Percentiles rank a stretch among this genome's conserved stretches.
These are phyloP conservation scores for Botryotinia globosa DNA, from an alignment of 2,329 filamentous ascomycete genomes.

Conservation along the genomic window DNA sequence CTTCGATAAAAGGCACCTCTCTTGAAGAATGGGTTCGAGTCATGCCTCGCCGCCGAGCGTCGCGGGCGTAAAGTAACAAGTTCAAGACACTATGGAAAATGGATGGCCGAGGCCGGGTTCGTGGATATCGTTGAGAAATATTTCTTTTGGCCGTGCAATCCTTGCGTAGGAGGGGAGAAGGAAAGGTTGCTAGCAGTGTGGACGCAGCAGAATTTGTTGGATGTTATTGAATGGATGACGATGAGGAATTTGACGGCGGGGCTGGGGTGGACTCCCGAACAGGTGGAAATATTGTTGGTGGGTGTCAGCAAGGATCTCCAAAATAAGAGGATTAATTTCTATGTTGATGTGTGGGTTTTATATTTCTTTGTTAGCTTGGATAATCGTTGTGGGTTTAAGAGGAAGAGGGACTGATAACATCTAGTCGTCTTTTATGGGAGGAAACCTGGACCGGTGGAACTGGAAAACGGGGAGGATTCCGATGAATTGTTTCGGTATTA, in stretches of 20 bases:
- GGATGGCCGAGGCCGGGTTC: constrained; percentile 53
- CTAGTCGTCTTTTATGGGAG: constrained; percentile 14
- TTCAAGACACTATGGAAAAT: constrained; percentile 37
- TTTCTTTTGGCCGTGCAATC: constrained; percentile 50
- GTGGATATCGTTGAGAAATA: constrained; percentile 48
- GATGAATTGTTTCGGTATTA: not conserved
- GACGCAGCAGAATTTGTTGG: constrained; percentile 28
- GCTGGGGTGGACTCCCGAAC: constrained; percentile 41
- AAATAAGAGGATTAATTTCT: constrained; percentile 41
- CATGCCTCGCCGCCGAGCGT: constrained; percentile 10
- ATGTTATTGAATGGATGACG: constrained; percentile 31
- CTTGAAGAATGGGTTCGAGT: constrained; percentile 16
- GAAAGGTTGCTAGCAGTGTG: constrained; percentile 50
- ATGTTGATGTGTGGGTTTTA: constrained; percentile 34
- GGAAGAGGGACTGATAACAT: not conserved
- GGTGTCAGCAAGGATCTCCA: constrained; percentile 42
- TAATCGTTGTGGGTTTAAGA: not conserved
- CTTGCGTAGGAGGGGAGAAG: constrained; percentile 51
- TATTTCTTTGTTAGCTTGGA: not conserved
- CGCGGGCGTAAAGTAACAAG: constrained; percentile 20
- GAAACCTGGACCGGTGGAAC: not conserved
- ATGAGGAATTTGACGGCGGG: constrained; percentile 41
- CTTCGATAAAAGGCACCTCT: not conserved
- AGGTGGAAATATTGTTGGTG: constrained; percentile 42
- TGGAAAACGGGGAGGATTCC: too few species aligned